Conservation (phyloP, 2,329 filamentous ascomycete species). For the Exophiala spinifera region DNA sequence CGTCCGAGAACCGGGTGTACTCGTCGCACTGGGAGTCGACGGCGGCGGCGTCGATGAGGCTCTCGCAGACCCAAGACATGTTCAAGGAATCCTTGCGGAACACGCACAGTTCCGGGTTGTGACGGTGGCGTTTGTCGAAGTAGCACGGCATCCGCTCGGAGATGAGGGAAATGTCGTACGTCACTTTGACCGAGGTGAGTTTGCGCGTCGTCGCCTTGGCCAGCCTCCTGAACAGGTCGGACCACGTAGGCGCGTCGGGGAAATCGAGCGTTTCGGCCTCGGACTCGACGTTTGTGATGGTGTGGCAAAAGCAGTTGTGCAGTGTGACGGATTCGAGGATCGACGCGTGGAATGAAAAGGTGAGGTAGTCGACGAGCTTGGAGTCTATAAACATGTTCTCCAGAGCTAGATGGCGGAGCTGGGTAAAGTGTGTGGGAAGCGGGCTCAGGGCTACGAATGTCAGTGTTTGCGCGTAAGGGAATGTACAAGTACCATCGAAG, state of each 20-base stretch:
- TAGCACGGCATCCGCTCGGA: background rate
- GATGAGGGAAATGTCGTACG: background rate
- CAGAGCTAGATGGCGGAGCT: background rate
- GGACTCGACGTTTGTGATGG: background rate
- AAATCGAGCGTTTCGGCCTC: background rate
- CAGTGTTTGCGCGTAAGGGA: background rate
- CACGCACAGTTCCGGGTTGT: background rate
- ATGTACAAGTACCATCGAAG: too few species aligned
- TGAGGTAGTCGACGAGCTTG: background rate
- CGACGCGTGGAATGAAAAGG: background rate
- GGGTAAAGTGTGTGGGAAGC: background rate
- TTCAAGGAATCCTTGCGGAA: background rate
- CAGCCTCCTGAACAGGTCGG: background rate
- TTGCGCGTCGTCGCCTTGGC: background rate
- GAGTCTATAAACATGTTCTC: background rate
- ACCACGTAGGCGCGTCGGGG: background rate
- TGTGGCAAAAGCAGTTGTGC: constrained; percentile 2
- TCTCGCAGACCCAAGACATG: background rate
- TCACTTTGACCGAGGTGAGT: background rate
- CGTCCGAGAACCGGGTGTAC: background rate
- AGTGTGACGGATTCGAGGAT: background rate
- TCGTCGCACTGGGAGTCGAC: background rate
- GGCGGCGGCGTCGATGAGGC: background rate
- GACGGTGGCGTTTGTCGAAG: background rate
- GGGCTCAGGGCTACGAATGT: background rate